Base-by-base conservation (phyloP, 441 rosid genomes). In the Jatropha multifida region DNA sequence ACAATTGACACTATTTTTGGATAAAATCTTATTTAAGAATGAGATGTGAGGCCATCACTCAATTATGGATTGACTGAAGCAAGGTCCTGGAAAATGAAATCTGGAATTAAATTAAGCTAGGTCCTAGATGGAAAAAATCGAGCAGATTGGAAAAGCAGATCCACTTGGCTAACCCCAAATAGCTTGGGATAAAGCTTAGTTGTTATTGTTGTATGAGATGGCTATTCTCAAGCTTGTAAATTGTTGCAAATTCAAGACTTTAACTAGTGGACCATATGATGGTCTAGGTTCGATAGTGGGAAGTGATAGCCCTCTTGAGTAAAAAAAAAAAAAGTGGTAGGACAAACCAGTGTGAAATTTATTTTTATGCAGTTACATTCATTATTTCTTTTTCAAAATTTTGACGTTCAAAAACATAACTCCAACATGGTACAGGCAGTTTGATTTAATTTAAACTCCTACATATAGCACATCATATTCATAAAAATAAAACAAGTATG, bases 61-160 rank as follows among this genome's bases (percentile, higher is more conserved):
- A 48, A 32, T 60, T 54, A 42, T 60, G 70, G 59, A 7, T 69
- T 23, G 41, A 54, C 12, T 49, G 8, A 69, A 76, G 64, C 55
- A 70, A 70, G 58, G 23, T 62, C 38, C 46, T 44, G n/a, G 49
- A 17, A 63, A 3, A 41, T 14, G 14, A 64, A 61, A 54, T 32
- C 20, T 74, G 32, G 26, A 26, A 23, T 46, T 68, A 37, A 14
- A 58, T 73, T 54, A 12, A 70, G 17, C 18, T 37, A 4, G 48
- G 32, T 32, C 32, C 32, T 32, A 1, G 32, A 32, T 32, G 32
- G 32, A 32, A 32, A 32, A 32, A 32, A 32, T 32, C 2, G 32
- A 32, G 32, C 32, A 32, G 32, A 32, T 32, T 32, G 32, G 32
- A 32, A 32, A 32, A 32, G 32, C 32, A 32, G 32, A 32, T 32